Base-by-base conservation (phyloP, 1,284 basidiomycete species). In the Naganishia sp. region DNA sequence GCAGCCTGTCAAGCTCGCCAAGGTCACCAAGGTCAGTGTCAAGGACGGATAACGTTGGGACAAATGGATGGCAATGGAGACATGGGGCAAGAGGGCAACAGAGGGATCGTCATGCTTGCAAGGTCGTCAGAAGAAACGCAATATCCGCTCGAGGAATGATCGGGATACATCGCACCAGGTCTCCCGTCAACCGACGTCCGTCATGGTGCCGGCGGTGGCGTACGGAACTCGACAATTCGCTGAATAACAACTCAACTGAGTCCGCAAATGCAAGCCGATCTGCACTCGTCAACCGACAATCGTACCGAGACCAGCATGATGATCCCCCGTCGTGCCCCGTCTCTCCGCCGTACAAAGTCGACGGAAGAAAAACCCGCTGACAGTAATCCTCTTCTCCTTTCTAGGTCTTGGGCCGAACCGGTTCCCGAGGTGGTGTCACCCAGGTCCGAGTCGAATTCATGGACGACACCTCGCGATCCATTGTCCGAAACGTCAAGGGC, bases 361-460 rank as follows among this genome's bases (percentile, higher is more conserved):
- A 39, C 13, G 2, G 10, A 15, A 18, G 25, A 17, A 17, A 31
- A 35, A 4, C 9, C 21, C 17, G 28, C 51, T 63, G 42, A 63
- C 32, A 39, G 23, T 39, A 39, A 13, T 39, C 35, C 35, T 10
- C n/a, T 55, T 41, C n/a, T 41, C 43, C 25, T 39, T 41, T 51
- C 23, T 71, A 96, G 92, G 93, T 98, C 80, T 89, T 99, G 77
- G 96, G 96, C 81, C 89, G 96, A 78, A 99, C 96, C 79, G 96
- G 96, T 72, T 98, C 95, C 76, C 92, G 96, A 81, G 96, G 96
- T 84, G 94, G 94, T 85, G 94, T 99, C 76, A 99, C 94, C 72
- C 96, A 99, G 85, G 94, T 98, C 82, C 93, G 95, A 74, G 96
- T 99, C 75, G 95, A 99, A 82, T 98, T 99, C 85, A 90, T 99